Evolutionary conservation across 495 filamentous ascomycete species (phyloP).

Genomic region (Friedmanniomyces simplex): DNA sequence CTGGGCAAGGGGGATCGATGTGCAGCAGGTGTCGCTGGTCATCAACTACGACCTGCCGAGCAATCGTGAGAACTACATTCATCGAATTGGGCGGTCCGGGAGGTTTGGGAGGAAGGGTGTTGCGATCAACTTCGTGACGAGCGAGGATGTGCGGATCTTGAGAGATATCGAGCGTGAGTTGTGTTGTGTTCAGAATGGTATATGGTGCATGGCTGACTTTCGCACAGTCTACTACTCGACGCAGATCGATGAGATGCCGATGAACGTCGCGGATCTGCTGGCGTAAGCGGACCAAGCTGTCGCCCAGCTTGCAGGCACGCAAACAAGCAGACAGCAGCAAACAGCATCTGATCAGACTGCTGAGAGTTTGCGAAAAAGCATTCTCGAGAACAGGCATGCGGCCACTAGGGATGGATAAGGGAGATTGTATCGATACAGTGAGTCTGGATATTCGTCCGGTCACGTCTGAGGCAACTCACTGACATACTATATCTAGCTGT

Average conservation of each 20-base stretch:
- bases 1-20: constrained; percentile 96
- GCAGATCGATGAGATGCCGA: constrained; percentile 99
- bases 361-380: background rate
- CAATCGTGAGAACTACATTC: constrained; percentile 99
- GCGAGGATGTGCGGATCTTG: constrained; percentile 93
- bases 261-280: constrained; percentile 56
- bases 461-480: no score
- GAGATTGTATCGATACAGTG: constrained; percentile 3
- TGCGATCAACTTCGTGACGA: constrained; percentile 98
- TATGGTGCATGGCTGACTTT: constrained; percentile 27
- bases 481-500: no score
- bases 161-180: constrained; percentile 81
- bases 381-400: background rate
- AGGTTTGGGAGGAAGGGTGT: constrained; percentile 98
- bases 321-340: no score
- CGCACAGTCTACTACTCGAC: constrained; percentile 78
- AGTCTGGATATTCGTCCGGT: background rate
- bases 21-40: constrained; percentile 97
- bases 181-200: background rate
- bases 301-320: no score
- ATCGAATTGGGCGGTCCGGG: constrained; percentile 91
- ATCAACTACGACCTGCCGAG: constrained; percentile 98
- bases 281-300: background rate
- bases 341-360: no score
- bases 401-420: constrained; percentile 14